Evolutionary conservation across 2,329 filamentous ascomycete genomes (phyloP).

Genomic region (Akanthomyces muscarius): DNA sequence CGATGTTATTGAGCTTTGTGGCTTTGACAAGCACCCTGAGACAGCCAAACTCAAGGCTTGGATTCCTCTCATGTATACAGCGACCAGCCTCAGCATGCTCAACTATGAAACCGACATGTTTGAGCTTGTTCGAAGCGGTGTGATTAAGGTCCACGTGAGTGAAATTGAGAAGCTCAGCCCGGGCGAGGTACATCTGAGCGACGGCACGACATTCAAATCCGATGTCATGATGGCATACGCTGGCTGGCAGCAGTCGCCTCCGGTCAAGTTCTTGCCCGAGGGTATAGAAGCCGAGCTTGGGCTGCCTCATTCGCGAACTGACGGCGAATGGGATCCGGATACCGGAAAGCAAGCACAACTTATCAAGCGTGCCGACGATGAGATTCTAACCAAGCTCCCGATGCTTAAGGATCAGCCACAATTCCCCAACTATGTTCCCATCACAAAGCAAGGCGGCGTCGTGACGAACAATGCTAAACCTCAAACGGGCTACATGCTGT

Average conservation of each 20-base stretch:
- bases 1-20: slow-evolving; percentile 52
- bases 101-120: slow-evolving; percentile 58
- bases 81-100: slow-evolving; percentile 53
- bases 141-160: slow-evolving; percentile 48
- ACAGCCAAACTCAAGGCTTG: slow-evolving; percentile 52
- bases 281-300: slow-evolving; percentile 46
- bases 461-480: slow-evolving; percentile 34
- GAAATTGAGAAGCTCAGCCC: slow-evolving; percentile 46
- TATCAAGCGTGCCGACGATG: slow-evolving; percentile 43
- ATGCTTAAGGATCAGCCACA: slow-evolving; percentile 48
- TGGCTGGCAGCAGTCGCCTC: slow-evolving; percentile 53
- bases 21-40: slow-evolving; percentile 51
- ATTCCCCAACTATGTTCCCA: slow-evolving; percentile 40
- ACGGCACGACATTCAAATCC: slow-evolving; percentile 42
- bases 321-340: slow-evolving; percentile 18
- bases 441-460: slow-evolving; percentile 37
- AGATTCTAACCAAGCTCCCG: slow-evolving; percentile 52
- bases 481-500: slow-evolving; percentile 33
- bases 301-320: slow-evolving; percentile 38
- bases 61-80: slow-evolving; percentile 48
- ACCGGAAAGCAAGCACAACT: slow-evolving; percentile 28
- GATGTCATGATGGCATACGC: slow-evolving; percentile 55
- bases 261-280: slow-evolving; percentile 48
- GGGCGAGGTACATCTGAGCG: slow-evolving; percentile 47
- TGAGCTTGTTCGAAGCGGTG: slow-evolving; percentile 50